Percentiles rank a stretch among this genome's conserved stretches.
Conservation (phyloP, 1,284 basidiomycete genomes). For the Irpex sp. region DNA sequence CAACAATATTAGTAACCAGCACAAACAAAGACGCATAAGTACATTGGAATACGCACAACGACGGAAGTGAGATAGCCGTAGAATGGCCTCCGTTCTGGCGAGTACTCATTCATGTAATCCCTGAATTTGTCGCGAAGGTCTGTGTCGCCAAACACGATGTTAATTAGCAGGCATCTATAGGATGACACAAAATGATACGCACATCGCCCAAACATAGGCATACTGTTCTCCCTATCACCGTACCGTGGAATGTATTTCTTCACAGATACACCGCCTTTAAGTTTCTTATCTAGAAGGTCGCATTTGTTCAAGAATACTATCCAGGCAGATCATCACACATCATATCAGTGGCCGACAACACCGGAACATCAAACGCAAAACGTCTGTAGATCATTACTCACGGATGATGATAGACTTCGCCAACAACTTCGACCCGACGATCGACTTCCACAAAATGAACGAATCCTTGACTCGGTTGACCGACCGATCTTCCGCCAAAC, state of each 20-base stretch:
- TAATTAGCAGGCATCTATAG: neutral
- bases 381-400: constrained; percentile 13
- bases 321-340: neutral
- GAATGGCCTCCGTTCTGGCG: constrained; percentile 42
- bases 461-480: constrained; percentile 69
- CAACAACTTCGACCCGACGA: constrained; percentile 54
- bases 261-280: constrained; percentile 28
- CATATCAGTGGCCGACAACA: neutral
- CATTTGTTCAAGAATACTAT: constrained; percentile 64
- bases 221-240: constrained; percentile 57
- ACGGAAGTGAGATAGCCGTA: constrained; percentile 64
- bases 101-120: constrained; percentile 47
- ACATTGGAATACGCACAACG: constrained; percentile 35
- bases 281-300: constrained; percentile 44
- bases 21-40: neutral
- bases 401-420: constrained; percentile 50
- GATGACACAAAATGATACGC: constrained; percentile 19
- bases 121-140: constrained; percentile 65
- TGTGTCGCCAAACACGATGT: constrained; percentile 21
- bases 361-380: neutral
- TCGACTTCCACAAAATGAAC: constrained; percentile 57
- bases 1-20: neutral
- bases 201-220: constrained; percentile 58
- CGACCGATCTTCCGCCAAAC: constrained; percentile 50
- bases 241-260: constrained; percentile 46